A percentile compares a stretch with the other conserved stretches of the same genome.
These are phyloP conservation scores for Peribolospora kevripleyi DNA, from an alignment of 768 basidiomycete genomes.

Conservation along the genomic window DNA sequence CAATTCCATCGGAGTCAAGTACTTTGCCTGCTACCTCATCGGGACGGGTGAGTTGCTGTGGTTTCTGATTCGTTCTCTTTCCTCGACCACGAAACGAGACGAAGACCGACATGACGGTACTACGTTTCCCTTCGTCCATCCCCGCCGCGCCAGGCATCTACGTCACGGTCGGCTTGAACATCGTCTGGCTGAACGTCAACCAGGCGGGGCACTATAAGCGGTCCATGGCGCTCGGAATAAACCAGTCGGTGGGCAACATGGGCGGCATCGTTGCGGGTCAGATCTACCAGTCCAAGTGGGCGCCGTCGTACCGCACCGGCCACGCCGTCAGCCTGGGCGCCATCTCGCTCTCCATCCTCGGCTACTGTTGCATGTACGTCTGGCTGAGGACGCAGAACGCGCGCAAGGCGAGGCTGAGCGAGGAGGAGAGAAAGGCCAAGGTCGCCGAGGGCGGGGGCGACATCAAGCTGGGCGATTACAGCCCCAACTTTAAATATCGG, in stretches of 20 bases:
- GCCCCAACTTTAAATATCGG: too few species aligned
- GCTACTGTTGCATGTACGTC: neutral
- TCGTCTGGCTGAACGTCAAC: constrained; percentile 2
- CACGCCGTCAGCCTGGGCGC: constrained; percentile 5
- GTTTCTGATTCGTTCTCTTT: too few species aligned
- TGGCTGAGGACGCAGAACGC: constrained; percentile 1
- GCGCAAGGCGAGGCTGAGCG: constrained; percentile 3
- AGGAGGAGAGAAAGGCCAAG: constrained; percentile 4
- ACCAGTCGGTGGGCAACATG: constrained; percentile 2
- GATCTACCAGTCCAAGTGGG: constrained; percentile 3
- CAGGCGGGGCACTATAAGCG: constrained; percentile 5
- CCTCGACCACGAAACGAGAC: too few species aligned
- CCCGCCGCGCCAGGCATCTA: neutral
- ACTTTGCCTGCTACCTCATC: constrained; percentile 5
- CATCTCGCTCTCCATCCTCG: neutral
- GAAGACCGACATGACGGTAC: neutral
- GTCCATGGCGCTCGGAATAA: constrained; percentile 4
- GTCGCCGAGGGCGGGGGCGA: neutral
- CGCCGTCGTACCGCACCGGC: constrained; percentile 3
- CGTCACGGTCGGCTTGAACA: constrained; percentile 3
- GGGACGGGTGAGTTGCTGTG: neutral
- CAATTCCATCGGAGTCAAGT: neutral
- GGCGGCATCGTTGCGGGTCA: constrained; percentile 1
- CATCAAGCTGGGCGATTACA: too few species aligned
- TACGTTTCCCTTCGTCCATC: neutral